These are phyloP conservation scores for Mycena indigotica DNA, from an alignment of 768 basidiomycete genomes.

Conservation along the genomic window DNA sequence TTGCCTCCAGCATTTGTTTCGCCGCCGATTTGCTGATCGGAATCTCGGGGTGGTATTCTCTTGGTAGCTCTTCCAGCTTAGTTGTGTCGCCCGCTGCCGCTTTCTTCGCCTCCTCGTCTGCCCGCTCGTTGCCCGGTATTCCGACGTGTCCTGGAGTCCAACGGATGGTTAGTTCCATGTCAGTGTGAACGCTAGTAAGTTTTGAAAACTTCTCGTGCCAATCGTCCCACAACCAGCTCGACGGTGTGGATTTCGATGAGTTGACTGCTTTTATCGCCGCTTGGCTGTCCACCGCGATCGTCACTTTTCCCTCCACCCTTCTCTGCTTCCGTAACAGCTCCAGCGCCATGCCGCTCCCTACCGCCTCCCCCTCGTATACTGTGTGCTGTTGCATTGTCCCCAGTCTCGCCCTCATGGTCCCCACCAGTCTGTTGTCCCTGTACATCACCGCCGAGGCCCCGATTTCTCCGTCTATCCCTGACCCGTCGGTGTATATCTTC, in stretches of 20 bases:
- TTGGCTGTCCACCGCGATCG: too few relatives aligned
- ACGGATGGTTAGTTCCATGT: too few relatives aligned
- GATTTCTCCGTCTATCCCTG: too few relatives aligned
- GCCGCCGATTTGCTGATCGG: constrained; percentile 8
- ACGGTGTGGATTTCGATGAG: neutral
- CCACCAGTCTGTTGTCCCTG: neutral
- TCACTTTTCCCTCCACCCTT: neutral
- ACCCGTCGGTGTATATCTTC: too few relatives aligned
- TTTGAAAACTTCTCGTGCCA: neutral
- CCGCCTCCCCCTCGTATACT: constrained; percentile 28
- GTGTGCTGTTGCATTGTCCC: constrained; percentile 20
- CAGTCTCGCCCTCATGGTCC: constrained; percentile 1
- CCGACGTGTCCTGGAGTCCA: constrained; percentile 27
- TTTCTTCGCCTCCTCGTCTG: too few relatives aligned
- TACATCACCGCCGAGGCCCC: too few relatives aligned
- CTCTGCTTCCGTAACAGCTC: constrained; percentile 10
- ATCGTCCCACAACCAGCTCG: constrained; percentile 8
- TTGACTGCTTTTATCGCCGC: constrained; percentile 12
- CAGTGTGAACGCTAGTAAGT: neutral
- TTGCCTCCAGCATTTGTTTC: neutral
- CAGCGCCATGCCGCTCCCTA: constrained; percentile 20
- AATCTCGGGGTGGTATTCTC: neutral
- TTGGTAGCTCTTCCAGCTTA: neutral
- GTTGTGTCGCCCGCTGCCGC: constrained; percentile 6
- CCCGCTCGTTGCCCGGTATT: too few relatives aligned